These are phyloP conservation scores for Phragmites australis DNA, from an alignment of 176 grass and related monocot species.

Conservation along the genomic window DNA sequence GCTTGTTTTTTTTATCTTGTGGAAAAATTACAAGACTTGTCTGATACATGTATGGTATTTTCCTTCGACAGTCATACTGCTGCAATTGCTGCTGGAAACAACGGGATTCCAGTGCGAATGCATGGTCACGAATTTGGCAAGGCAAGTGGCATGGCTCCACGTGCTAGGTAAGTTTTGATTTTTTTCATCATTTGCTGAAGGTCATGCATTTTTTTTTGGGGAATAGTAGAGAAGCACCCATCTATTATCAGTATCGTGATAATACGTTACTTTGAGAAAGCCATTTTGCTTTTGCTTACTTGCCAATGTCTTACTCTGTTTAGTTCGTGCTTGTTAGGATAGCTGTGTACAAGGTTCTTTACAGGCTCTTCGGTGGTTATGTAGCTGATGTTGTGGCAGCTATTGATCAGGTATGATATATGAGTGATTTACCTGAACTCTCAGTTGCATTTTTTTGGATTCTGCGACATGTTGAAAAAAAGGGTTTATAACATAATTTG, in stretches of 20 bases:
- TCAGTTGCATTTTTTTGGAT: not conserved
- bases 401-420: constrained; percentile 83
- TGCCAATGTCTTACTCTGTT: constrained; percentile 4
- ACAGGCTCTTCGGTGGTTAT: constrained; percentile 97
- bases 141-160: constrained; percentile 98
- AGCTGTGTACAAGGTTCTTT: constrained; percentile 97
- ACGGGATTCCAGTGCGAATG: constrained; percentile 87
- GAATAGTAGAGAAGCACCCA: not conserved
- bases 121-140: constrained; percentile 94
- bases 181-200: constrained; percentile 4
- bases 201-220: not conserved
- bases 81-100: constrained; percentile 99
- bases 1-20: not conserved
- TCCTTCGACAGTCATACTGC: constrained; percentile 75
- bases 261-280: not conserved
- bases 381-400: constrained; percentile 97
- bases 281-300: constrained; percentile 11
- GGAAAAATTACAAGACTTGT: not conserved
- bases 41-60: constrained; percentile 33
- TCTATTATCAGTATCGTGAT: not conserved
- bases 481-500: not conserved
- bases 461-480: not conserved
- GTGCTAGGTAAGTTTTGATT: constrained; percentile 67
- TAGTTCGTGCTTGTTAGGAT: constrained; percentile 60
- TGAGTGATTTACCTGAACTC: not conserved